Conservation (phyloP, 805 yeast genomes). For the Cyberlindnera misumaiensis region DNA sequence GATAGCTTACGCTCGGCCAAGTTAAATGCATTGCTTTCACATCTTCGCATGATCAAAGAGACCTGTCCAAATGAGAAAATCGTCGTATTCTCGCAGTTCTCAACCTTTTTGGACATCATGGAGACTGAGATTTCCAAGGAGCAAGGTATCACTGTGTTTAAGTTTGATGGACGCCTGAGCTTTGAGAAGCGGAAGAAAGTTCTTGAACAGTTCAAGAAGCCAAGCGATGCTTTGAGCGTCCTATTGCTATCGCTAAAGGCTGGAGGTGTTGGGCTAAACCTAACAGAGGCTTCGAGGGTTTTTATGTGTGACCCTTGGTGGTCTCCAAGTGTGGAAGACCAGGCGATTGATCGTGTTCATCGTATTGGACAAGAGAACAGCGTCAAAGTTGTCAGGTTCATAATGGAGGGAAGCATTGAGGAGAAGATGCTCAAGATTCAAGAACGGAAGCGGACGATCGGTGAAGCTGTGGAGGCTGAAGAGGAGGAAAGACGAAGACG, state of each 20-base stretch:
- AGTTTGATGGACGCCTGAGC: conserved; percentile 78
- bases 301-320: conserved; percentile 97
- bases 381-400: conserved; percentile 74
- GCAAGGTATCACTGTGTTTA: conserved; percentile 46
- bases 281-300: conserved; percentile 79
- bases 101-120: conserved; percentile 71
- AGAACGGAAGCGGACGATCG: conserved; percentile 72
- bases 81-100: conserved; percentile 88
- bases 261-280: conserved; percentile 89
- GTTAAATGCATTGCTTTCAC: conserved; percentile 58
- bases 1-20: conserved; percentile 54
- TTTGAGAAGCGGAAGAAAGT: conserved; percentile 59
- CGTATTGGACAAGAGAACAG: conserved; percentile 76
- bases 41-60: conserved; percentile 46
- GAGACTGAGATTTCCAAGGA: conserved; percentile 48
- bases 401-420: conserved; percentile 77
- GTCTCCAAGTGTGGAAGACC: conserved; percentile 89
- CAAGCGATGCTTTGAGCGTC: conserved; percentile 34
- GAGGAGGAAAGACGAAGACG: conserved; percentile 69
- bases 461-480: conserved; percentile 71
- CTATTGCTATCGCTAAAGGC: conserved; percentile 76
- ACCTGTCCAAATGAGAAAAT: conserved; percentile 62
- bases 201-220: conserved; percentile 44
- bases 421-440: conserved; percentile 85
- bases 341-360: conserved; percentile 87